Conservation (phyloP, 2,329 filamentous ascomycete genomes). For the Chaetothyriales sp. region DNA sequence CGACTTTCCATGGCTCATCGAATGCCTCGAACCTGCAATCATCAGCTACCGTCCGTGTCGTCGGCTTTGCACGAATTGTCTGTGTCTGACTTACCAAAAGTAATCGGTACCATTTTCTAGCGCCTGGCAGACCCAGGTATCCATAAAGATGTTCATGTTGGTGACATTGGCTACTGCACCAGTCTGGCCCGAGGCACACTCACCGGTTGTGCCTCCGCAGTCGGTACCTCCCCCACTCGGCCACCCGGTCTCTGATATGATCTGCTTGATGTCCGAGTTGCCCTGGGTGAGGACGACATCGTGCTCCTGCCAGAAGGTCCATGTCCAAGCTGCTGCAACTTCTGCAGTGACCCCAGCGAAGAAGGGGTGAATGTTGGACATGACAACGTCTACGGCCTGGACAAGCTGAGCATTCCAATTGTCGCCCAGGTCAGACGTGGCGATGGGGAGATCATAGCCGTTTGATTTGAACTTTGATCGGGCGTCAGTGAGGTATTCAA, state of each 20-base stretch:
- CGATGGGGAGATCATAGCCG: constrained; percentile 57
- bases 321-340: constrained; percentile 65
- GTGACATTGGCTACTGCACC: constrained; percentile 64
- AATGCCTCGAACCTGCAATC: constrained; percentile 66
- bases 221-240: constrained; percentile 66
- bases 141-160: constrained; percentile 75
- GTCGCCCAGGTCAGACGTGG: constrained; percentile 77
- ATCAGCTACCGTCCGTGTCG: constrained; percentile 8
- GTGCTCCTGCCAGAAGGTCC: constrained; percentile 59
- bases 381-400: constrained; percentile 63
- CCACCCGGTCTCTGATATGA: constrained; percentile 90
- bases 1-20: constrained; percentile 87
- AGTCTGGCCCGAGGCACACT: constrained; percentile 40
- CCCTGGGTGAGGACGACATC: constrained; percentile 50
- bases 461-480: constrained; percentile 55
- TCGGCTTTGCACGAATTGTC: too few species aligned
- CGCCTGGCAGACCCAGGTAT: constrained; percentile 67
- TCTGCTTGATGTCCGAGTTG: constrained; percentile 44
- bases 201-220: constrained; percentile 43
- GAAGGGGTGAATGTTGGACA: constrained; percentile 96
- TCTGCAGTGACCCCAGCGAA: constrained; percentile 63
- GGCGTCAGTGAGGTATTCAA: constrained; percentile 50
- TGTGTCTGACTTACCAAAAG: constrained; percentile 54
- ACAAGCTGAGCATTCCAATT: constrained; percentile 65
- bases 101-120: constrained; percentile 74